A percentile compares a stretch with the other conserved stretches of the same genome.
phyloP scores from a whole-genome alignment of 164 flowering plant genomes.

The Chimonanthus salicifolius region DNA sequence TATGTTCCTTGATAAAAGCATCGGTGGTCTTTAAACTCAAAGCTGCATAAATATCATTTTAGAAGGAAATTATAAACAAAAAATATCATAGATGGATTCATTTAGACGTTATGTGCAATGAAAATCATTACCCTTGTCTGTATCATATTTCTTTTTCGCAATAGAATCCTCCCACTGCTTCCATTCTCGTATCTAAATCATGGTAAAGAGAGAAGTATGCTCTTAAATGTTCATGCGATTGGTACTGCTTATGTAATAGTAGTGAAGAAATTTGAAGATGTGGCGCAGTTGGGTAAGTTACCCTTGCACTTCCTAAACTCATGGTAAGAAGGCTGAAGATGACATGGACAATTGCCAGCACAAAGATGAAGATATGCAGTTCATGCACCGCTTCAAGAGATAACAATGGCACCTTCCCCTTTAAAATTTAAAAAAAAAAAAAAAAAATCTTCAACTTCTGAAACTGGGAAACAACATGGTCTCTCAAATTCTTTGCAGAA shows the following conservation, averaged over 20 bases:
- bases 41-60: conserved; percentile 35
- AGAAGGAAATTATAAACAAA: background rate
- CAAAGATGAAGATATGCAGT: conserved; percentile 87
- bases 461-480: no score
- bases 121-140: conserved; percentile 25
- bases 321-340: conserved; percentile 67
- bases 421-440: conserved; percentile 9
- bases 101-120: background rate
- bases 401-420: conserved; percentile 70
- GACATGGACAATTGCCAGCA: conserved; percentile 75
- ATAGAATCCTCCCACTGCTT: conserved; percentile 83
- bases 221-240: no score
- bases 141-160: conserved; percentile 47
- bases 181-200: conserved; percentile 81
- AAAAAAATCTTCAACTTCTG: background rate
- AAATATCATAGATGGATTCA: background rate
- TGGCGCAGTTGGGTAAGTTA: conserved; percentile 3
- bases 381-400: conserved; percentile 72
- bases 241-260: background rate
- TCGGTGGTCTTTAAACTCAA: conserved; percentile 50
- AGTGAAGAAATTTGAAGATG: background rate
- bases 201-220: background rate
- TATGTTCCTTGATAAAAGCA: conserved; percentile 71
- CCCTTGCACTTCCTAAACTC: conserved; percentile 70
- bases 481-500: no score